phyloP scores from a whole-genome alignment of 1,284 basidiomycete species.

The Rhodotorula sp. region DNA sequence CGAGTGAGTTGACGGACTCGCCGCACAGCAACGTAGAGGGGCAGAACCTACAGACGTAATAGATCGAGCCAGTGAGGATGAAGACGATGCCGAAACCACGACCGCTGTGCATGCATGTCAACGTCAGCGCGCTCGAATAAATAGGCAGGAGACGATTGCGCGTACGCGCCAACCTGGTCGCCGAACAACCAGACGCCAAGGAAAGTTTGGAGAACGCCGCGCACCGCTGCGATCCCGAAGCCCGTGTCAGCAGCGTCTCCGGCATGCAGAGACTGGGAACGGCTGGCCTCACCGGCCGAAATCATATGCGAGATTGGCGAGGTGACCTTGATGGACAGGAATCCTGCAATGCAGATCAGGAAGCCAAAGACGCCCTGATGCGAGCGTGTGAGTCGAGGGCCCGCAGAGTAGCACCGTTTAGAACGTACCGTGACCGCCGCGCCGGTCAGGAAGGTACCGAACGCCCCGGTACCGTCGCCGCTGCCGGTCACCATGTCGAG shows the following conservation, averaged over 20 bases:
- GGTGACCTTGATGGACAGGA: conserved; percentile 85
- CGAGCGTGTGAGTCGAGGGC: not conserved
- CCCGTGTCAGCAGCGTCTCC: conserved; percentile 55
- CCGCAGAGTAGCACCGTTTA: not conserved
- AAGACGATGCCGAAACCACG: conserved; percentile 73
- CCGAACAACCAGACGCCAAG: conserved; percentile 72
- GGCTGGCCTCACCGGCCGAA: conserved; percentile 69
- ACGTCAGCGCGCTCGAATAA: not conserved
- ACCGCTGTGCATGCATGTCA: conserved; percentile 58
- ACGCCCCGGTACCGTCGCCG: conserved; percentile 52
- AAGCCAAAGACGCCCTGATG: conserved; percentile 75
- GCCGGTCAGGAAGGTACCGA: conserved; percentile 72
- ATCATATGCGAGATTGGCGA: conserved; percentile 91
- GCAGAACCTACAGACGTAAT: conserved; percentile 66
- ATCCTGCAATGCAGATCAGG: conserved; percentile 83
- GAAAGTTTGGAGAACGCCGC: conserved; percentile 74
- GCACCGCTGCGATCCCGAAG: conserved; percentile 57
- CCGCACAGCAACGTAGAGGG: not conserved
- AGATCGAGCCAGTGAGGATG: conserved; percentile 75
- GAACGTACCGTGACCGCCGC: conserved; percentile 68
- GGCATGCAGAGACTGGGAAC: not conserved
- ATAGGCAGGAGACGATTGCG: conserved; percentile 34
- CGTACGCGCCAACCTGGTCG: conserved; percentile 71
- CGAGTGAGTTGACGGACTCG: not conserved
- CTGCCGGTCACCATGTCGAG: conserved; percentile 61